Evolutionary conservation across 352 stramenopile species (phyloP), one percentile per base, ranked within the genome.

Genomic region (Globisporangium irregulare): DNA sequence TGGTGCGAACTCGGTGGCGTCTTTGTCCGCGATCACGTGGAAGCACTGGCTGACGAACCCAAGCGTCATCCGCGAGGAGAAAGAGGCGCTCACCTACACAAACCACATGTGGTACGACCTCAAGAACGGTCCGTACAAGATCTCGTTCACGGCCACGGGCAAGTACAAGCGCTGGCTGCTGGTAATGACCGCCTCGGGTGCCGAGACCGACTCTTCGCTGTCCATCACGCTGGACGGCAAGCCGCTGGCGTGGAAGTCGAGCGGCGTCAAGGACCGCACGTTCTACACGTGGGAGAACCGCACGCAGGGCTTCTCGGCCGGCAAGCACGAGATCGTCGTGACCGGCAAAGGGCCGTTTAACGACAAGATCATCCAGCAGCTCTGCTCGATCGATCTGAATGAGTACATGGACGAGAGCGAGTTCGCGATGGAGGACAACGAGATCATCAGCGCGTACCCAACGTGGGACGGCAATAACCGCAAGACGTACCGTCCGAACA

Each of bases 61-160:
- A 70, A 25, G n/a, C 24, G 38, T 67, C 3, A 41, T 41, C 9
- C 36, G 36, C 36, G 74, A 81, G 50, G 32, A 78, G 55, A 70
- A 79, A 51, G 46, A 48, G 9, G 72, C 62, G 55, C 72, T 70
- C 51, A 25, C 71, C 20, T 81, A 62, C 63, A 62, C 72, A 48
- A 55, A 69, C 48, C 72, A 79, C 67, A 81, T 79, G 34, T 81
- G 73, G 73, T 75, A 78, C 67, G 64, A 81, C 36, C 73, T 79
- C 43, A 56, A 76, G 55, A 32, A 72, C 24, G 72, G 73, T 46
- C 50, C 62, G 48, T 81, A 78, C 73, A 72, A 55, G 1, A 76
- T 78, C 66, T 54, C 64, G 29, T 78, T 78, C 64, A 75, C 65
- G 36, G 70, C 74, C 36, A 79, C 67, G 6, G 74, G 74, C 43